Evolutionary conservation across 495 filamentous ascomycete species (phyloP), one percentile per base, ranked within the genome.

Genomic region (Tuber umbilicatum): DNA sequence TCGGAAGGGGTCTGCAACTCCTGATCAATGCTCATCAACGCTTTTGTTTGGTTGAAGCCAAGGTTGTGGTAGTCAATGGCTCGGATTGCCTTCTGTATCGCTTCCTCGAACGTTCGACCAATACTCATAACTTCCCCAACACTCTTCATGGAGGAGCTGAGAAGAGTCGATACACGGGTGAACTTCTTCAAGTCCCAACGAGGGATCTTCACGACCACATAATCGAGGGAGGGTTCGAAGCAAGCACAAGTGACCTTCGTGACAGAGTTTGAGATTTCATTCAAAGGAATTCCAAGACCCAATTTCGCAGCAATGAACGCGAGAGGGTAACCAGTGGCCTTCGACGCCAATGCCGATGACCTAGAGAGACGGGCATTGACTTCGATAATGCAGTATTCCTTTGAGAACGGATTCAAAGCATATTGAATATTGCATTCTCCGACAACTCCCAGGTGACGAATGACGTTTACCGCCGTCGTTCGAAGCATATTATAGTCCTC

Each of bases 381-480:
- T 84, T 99, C 95, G 80, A 99, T 99, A 73, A 99, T 97, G 85
- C 95, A 95, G 83, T 99, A 99, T 85, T 99, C 95, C 83, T 90
- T 90, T 1, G 94, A 97, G 86, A 96, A 96, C 5, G 95, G 95
- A 84, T 99, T 97, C 31, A 99, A 87, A 17, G 94, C 94, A 85
- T 99, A 99, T 85, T 99, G 95, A 71, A 99, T 97, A 83, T 99
- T 99, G 85, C 95, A 99, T 85, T 99, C 95, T 79, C 95, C 95
- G 47, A 99, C 94, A 73, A 99, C 95, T 50, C 94, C 95, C 64
- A 99, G 88, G 82, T 99, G 95, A 60, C 95, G 91, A 80, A 99
- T 97, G 79, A 99, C 95, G 83, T 98, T 99, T 83, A 99, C 94
- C n/a, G 95, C 93, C 19, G 95, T 97, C 12, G 95, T 97, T 68